phyloP scores from a whole-genome alignment of 2,329 filamentous ascomycete species.

The Cordyceps cateniannulata region DNA sequence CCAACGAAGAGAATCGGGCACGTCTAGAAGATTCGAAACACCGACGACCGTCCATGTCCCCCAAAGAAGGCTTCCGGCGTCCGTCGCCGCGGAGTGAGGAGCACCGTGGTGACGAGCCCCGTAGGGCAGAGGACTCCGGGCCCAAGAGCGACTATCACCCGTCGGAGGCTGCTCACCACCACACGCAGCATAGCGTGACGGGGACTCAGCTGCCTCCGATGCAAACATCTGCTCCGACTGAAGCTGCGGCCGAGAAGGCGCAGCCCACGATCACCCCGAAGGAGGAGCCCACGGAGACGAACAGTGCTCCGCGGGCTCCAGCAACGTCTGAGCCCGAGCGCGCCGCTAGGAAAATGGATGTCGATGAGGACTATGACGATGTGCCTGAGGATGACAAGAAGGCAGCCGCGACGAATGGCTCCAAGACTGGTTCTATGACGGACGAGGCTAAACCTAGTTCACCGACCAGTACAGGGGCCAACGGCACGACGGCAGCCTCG shows the following conservation, averaged over 20 bases:
- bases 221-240: constrained; percentile 42
- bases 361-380: constrained; percentile 96
- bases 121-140: constrained; percentile 31
- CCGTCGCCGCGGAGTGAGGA: constrained; percentile 70
- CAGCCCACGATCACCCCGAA: constrained; percentile 33
- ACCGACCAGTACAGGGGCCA: constrained; percentile 41
- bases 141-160: constrained; percentile 61
- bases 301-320: constrained; percentile 40
- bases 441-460: constrained; percentile 45
- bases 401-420: constrained; percentile 34
- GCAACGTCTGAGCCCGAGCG: constrained; percentile 62
- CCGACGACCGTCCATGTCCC: constrained; percentile 71
- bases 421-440: constrained; percentile 41
- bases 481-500: constrained; percentile 32
- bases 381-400: constrained; percentile 82
- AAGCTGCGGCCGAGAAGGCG: constrained; percentile 44
- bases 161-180: constrained; percentile 84
- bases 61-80: constrained; percentile 62
- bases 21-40: constrained; percentile 79
- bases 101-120: constrained; percentile 52
- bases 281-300: constrained; percentile 50
- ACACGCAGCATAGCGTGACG: constrained; percentile 47
- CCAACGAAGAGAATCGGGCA: constrained; percentile 80
- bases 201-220: constrained; percentile 54
- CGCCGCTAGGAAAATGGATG: constrained; percentile 89